Base-by-base conservation (phyloP, 176 grass and related monocot species). In the Dactylis glomerata region DNA sequence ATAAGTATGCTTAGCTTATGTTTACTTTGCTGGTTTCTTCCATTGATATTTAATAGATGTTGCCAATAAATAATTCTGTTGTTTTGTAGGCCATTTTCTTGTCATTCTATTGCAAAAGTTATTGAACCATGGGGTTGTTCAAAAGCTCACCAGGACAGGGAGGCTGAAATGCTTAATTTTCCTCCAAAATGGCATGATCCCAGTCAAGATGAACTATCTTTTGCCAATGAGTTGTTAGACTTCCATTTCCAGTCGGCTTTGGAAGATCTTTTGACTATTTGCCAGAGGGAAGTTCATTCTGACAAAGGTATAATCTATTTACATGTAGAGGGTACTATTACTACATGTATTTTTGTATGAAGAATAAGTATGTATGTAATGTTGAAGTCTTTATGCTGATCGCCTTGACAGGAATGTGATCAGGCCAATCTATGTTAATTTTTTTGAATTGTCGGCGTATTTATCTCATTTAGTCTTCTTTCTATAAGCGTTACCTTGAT, bases 51-150 rank as follows among this genome's bases (percentile, higher is more conserved):
- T 78, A 17, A 54, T 55, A 38, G 55, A 37, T 49, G 8, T 70
- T 31, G 6, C 32, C 72, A 82, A 27, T 81, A 67, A 80, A 50
- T 22, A 74, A 33, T 76, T 5, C 51, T 42, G 11, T 33, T 20
- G 37, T 82, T 83, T 81, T 92, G 41, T 79, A 98, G 96, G 85
- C 80, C 91, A 55, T 93, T 84, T 55, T 79, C 49, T 90, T 87
- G 85, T 74, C 85, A 89, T 67, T 77, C 83, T 83, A 88, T 69
- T 81, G 54, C 85, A 75, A 89, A 85, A 75, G 82, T 89, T 85
- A 73, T 98, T 82, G 96, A 98, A 85, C 89, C 73, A 85, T 98
- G 96, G 96, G 85, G 86, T 44, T 98, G 93, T 78, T 92, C 93
- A 61, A 98, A 98, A 90, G 84, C 85, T 83, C 86, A 88, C 74